Evolutionary conservation across 768 basidiomycete species (phyloP).

Genomic region (Tricholomella constricta): DNA sequence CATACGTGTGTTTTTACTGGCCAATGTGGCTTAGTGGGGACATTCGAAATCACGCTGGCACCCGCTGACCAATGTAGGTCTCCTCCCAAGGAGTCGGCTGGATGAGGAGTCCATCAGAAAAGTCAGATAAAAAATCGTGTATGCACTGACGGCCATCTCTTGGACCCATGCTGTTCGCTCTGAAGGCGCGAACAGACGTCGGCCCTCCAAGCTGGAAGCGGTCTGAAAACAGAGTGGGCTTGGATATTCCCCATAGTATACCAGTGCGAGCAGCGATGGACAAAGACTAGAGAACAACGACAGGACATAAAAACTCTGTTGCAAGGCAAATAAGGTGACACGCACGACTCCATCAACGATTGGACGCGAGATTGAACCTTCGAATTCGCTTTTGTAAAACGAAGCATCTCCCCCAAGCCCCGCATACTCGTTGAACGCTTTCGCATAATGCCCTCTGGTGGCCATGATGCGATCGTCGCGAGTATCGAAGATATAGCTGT

Average conservation of each 20-base stretch:
- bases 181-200: slow-evolving; percentile 78
- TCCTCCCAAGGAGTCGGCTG: slow-evolving; percentile 86
- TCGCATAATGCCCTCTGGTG: slow-evolving; percentile 62
- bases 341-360: slow-evolving; percentile 62
- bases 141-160: slow-evolving; percentile 62
- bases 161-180: slow-evolving; percentile 75
- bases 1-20: slow-evolving; percentile 81
- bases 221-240: slow-evolving; percentile 69
- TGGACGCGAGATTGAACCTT: slow-evolving; percentile 61
- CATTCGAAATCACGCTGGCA: slow-evolving; percentile 69
- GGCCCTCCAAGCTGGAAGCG: slow-evolving; percentile 95
- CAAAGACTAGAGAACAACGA: slow-evolving; percentile 52
- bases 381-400: slow-evolving; percentile 74
- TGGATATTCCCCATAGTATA: slow-evolving; percentile 60
- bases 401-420: slow-evolving; percentile 81
- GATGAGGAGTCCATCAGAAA: neutral
- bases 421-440: slow-evolving; percentile 69
- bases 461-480: slow-evolving; percentile 70
- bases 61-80: slow-evolving; percentile 82
- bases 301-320: neutral
- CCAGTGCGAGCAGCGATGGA: slow-evolving; percentile 78
- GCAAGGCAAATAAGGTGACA: slow-evolving; percentile 5
- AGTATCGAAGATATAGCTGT: slow-evolving; percentile 75
- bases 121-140: neutral
- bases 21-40: slow-evolving; percentile 79